Base-by-base conservation (phyloP, 2,329 filamentous ascomycete genomes). In the Fusarium austroafricanum region DNA sequence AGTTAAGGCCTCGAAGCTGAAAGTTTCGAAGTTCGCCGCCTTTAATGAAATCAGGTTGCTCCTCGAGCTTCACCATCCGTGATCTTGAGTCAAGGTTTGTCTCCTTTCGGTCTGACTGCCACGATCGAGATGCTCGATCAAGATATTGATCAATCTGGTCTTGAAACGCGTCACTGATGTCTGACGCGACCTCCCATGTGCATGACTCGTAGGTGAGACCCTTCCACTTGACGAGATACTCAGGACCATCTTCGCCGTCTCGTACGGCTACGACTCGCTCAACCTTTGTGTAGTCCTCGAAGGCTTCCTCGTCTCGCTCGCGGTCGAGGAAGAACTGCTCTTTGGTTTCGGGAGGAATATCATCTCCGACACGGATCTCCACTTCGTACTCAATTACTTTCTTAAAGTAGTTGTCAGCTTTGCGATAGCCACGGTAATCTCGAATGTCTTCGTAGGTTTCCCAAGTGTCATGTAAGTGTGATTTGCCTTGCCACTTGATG, bases 161-260 rank as follows among this genome's bases (percentile, higher is more conserved):
- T 78, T 97, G 94, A 46, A 94, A 93, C 53, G 93, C 88, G 31
- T 89, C 83, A 75, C 89, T 92, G 72, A 98, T 88, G 33, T 95
- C 84, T 8, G 88, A 85, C 38, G 90, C 92, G 39, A 84, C 81
- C 78, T 99, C 96, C 96, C 96, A 99, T 3, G 96, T 99, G 79
- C 92, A 97, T 66, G 90, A 90, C 73, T 98, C 94, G 76, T 99
- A 99, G 52, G 91, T 92, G 51, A 98, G 86, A 12, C 93, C 92
- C 79, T 96, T 97, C 94, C 96, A 99, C 82, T 99, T 99, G 79
- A 98, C 91, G 68, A 90, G 93, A 78, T 99, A 99, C 77, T 98
- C 93, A 1, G 88, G 88, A 47, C 89, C 93, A 10, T 92, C 90
- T 15, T 96, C 93, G 23, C 90, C 91, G 59, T 93, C 89, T 66